Percentiles rank a stretch among this genome's conserved stretches.
These are phyloP conservation scores for Podaxis sp. DNA, from an alignment of 768 basidiomycete species.

Conservation along the genomic window DNA sequence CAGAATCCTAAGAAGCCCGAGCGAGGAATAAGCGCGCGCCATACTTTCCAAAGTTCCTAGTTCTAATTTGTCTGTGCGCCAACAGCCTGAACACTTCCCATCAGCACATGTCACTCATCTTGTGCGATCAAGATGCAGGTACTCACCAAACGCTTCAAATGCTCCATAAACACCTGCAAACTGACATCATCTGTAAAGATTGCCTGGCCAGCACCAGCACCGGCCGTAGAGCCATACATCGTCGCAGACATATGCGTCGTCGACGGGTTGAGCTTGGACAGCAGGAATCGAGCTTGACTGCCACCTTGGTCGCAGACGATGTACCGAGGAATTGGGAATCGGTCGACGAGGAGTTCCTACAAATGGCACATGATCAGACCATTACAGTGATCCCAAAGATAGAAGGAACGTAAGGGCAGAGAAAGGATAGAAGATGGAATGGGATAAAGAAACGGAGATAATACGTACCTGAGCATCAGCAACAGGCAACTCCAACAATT, in stretches of 20 bases:
- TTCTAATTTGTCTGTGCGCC: conserved; percentile 31
- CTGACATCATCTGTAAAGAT: conserved; percentile 99
- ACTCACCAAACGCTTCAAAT: conserved; percentile 87
- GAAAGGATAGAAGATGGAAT: neutral
- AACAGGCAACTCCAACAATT: conserved; percentile 83
- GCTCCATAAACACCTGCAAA: conserved; percentile 97
- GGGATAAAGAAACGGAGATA: neutral
- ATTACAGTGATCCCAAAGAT: neutral
- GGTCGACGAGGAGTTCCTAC: conserved; percentile 91
- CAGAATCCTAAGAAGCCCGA: neutral
- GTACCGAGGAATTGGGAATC: conserved; percentile 96
- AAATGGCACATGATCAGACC: neutral
- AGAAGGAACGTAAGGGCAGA: neutral
- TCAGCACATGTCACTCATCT: neutral
- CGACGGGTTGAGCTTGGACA: conserved; percentile 95
- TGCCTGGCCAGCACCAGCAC: conserved; percentile 74
- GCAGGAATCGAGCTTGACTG: conserved; percentile 95
- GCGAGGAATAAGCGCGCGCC: no score
- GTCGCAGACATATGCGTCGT: conserved; percentile 94
- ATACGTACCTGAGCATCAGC: conserved; percentile 79
- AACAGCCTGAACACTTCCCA: conserved; percentile 24
- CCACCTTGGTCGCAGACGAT: conserved; percentile 98
- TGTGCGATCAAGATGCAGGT: neutral
- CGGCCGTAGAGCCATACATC: conserved; percentile 82
- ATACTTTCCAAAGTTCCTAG: neutral